Evolutionary conservation across 441 rosid species (phyloP), one percentile per base, ranked within the genome.

Genomic region (Mallotus repandus): DNA sequence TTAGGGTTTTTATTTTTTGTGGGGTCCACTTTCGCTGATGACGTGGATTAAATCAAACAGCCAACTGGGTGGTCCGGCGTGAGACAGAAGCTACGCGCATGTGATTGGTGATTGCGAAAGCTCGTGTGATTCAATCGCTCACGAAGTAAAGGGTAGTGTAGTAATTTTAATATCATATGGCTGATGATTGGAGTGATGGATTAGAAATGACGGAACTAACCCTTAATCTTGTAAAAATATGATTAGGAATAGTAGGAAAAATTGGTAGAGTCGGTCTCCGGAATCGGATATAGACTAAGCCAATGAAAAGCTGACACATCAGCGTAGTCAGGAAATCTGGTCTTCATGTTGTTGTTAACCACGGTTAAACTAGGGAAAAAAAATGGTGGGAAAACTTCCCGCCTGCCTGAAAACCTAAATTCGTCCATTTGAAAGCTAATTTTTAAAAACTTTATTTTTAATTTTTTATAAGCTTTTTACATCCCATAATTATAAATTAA

Each of bases 31-130:
- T 54, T n/a, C 43, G 0, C 45, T 5, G 82, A 71, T 84, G 84
- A 83, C 85, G 78, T 86, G 87, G 87, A 79, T 6, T 16, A 54
- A 53, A 5, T 54, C 7, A 3, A 53, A 70, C 74, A 72, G 76
- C 79, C 81, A 64, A 55, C 65, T 76, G 82, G 66, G 64, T 79
- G 79, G 83, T 71, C 85, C 77, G 79, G 65, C 80, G 68, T 73
- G 35, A 75, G 81, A 65, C 73, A 56, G 79, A 82, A 79, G 84
- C 66, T 57, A 61, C 84, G 68, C 77, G 84, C 83, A 64, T 55
- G 78, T 76, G 83, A 72, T 68, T 73, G 73, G 73, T 67, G 67
- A 79, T 56, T 12, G 75, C n/a, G 64, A 32, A 46, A 70, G 73
- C 60, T 49, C 70, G 35, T 10, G 21, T 41, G 43, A 25, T 11